These are phyloP conservation scores for Pueraria montana DNA, from an alignment of 306 rosid species.

Conservation along the genomic window DNA sequence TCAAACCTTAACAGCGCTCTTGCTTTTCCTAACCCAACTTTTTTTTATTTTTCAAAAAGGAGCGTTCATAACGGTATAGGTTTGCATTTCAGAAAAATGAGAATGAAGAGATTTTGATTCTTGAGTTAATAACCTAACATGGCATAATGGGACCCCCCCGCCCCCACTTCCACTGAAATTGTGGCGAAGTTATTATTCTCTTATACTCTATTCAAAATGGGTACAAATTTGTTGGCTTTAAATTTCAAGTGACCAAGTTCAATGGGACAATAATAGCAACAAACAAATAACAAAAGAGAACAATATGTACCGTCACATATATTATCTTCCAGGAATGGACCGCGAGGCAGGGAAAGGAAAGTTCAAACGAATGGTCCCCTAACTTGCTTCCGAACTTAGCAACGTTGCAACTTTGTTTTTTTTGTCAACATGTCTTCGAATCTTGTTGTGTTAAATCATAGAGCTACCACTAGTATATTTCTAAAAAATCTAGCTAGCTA, in stretches of 20 bases:
- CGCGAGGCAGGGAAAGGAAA: conserved; percentile 10
- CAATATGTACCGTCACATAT: conserved; percentile 1
- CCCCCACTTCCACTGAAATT: conserved; percentile 34
- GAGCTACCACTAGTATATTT: conserved; percentile 8
- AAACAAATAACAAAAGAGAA: conserved; percentile 34
- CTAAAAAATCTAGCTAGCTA: conserved; percentile 36
- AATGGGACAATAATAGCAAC: conserved; percentile 36
- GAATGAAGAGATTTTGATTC: conserved; percentile 36
- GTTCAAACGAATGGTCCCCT: conserved; percentile 48
- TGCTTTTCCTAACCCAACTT: conserved; percentile 21
- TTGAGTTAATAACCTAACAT: conserved; percentile 36
- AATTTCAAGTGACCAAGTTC: conserved; percentile 21
- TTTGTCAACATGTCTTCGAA: conserved; percentile 10
- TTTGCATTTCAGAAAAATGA: conserved; percentile 22
- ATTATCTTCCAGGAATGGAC: background rate
- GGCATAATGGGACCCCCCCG: background rate
- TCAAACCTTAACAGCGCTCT: conserved; percentile 39
- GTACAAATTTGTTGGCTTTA: conserved; percentile 33
- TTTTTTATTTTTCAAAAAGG: background rate
- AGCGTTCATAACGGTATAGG: conserved; percentile 38
- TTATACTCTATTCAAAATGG: background rate
- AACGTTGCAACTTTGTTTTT: conserved; percentile 37
- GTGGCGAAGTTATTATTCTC: background rate
- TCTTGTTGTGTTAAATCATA: conserved; percentile 39
- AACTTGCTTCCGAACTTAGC: conserved; percentile 52